Base-by-base conservation (phyloP, 768 basidiomycete genomes). In the Suillus decipiens region DNA sequence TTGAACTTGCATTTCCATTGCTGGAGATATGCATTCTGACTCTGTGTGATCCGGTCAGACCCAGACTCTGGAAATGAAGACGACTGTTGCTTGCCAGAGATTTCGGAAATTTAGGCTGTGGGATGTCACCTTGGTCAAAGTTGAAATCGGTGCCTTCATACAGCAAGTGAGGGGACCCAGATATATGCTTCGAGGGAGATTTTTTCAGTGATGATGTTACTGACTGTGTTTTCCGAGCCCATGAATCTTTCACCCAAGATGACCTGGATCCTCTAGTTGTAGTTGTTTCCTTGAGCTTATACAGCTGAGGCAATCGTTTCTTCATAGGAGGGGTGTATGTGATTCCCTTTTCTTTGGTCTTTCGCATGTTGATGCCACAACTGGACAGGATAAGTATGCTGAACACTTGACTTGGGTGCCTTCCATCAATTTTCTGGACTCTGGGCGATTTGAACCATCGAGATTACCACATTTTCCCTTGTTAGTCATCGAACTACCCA, bases 161-260 rank as follows among this genome's bases (percentile, higher is more conserved):
- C 3, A 51, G 50, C 50, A 51, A 2, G 8, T 51, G 50, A 51
- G 50, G 2, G 4, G 31, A 33, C 31, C 31, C 31, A 8, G 50
- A 10, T 33, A 1, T 19, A 19, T 51, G 50, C 50, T 51, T 51
- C 1, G 31, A 51, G 17, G 50, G 31, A 19, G 31, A 51, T 51
- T 51, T 51, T 33, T 1, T 51, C 1, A 9, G 50, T 10, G 31
- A 51, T 33, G 31, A 51, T 51, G 50, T 19, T 19, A 19, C 50
- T 4, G 17, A 51, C 31, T 51, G 17, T 51, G 50, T 19, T 51
- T 51, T 51, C 14, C 0, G 1, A 17, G 31, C 1, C 50, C 31
- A 51, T 51, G 50, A 51, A 33, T 51, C 31, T 51, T 51, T 51
- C 17, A 51, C 50, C 50, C 50, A 51, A 51, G 50, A 51, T 31